phyloP scores from a whole-genome alignment of 768 basidiomycete genomes.

The Lactifluus rugatus region DNA sequence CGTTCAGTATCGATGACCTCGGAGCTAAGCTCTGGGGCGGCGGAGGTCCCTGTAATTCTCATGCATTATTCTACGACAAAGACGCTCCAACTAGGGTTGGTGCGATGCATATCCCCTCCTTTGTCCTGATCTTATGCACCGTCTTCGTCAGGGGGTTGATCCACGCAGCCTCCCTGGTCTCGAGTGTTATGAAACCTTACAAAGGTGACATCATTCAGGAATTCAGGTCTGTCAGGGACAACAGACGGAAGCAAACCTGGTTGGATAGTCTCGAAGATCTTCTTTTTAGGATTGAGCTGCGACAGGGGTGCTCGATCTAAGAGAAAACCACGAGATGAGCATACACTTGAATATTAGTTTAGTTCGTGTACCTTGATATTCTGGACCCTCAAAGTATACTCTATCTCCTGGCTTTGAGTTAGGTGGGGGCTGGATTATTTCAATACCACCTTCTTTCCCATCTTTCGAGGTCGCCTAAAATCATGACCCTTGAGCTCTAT shows the following conservation, averaged over 20 bases:
- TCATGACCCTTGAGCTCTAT: not conserved
- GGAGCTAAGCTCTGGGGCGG: no score
- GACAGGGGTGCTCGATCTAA: conserved; percentile 56
- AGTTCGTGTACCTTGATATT: conserved; percentile 59
- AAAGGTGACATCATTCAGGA: not conserved
- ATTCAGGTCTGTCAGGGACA: not conserved
- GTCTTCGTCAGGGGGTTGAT: conserved; percentile 71
- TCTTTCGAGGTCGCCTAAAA: conserved; percentile 80
- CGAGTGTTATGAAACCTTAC: conserved; percentile 79
- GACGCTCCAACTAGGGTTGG: conserved; percentile 82
- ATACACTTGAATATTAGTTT: not conserved
- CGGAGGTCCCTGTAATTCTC: not conserved
- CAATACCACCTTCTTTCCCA: conserved; percentile 82
- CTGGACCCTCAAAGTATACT: conserved; percentile 88
- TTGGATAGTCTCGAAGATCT: conserved; percentile 95
- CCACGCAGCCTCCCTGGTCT: conserved; percentile 87
- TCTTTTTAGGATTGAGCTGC: conserved; percentile 97
- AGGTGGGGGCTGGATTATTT: conserved; percentile 81
- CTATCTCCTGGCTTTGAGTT: conserved; percentile 85
- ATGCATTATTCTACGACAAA: conserved; percentile 40
- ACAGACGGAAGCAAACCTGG: conserved; percentile 46
- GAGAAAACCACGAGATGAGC: conserved; percentile 3
- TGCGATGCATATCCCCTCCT: conserved; percentile 71
- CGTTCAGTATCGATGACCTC: no score
- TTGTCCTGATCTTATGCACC: conserved; percentile 79